Evolutionary conservation across 768 basidiomycete species (phyloP).

Genomic region (Leccinum subgranulosum): DNA sequence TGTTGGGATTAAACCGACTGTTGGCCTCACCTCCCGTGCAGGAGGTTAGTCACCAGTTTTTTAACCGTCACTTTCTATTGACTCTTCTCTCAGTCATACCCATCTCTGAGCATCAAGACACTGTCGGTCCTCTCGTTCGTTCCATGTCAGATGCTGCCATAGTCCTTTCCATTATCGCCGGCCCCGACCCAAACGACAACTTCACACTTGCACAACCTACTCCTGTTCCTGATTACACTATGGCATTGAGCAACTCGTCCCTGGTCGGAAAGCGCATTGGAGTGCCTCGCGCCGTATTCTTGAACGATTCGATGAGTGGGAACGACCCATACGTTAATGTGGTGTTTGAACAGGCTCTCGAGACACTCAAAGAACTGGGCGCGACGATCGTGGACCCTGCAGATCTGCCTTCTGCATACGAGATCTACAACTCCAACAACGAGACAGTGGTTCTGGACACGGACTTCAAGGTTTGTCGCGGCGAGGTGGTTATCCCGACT

Average conservation of each 20-base stretch:
- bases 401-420: conserved; percentile 54
- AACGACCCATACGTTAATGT: conserved; percentile 31
- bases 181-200: conserved; percentile 52
- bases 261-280: conserved; percentile 53
- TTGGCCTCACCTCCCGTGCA: conserved; percentile 56
- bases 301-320: conserved; percentile 26
- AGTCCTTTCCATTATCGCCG: conserved; percentile 55
- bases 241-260: conserved; percentile 47
- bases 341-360: conserved; percentile 41
- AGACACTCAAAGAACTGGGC: conserved; percentile 36
- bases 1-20: conserved; percentile 58
- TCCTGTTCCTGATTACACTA: conserved; percentile 51
- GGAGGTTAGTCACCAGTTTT: conserved; percentile 39
- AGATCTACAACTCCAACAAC: conserved; percentile 46
- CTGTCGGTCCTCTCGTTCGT: conserved; percentile 55
- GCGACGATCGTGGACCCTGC: conserved; percentile 60
- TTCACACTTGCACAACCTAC: conserved; percentile 52
- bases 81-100: conserved; percentile 44
- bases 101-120: conserved; percentile 55
- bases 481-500: neutral
- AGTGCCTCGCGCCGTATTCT: conserved; percentile 42
- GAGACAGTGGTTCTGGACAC: conserved; percentile 52
- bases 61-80: neutral
- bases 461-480: conserved; percentile 55
- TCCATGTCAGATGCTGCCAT: conserved; percentile 53